Conservation (phyloP, 768 basidiomycete genomes). For the Russula lepida region DNA sequence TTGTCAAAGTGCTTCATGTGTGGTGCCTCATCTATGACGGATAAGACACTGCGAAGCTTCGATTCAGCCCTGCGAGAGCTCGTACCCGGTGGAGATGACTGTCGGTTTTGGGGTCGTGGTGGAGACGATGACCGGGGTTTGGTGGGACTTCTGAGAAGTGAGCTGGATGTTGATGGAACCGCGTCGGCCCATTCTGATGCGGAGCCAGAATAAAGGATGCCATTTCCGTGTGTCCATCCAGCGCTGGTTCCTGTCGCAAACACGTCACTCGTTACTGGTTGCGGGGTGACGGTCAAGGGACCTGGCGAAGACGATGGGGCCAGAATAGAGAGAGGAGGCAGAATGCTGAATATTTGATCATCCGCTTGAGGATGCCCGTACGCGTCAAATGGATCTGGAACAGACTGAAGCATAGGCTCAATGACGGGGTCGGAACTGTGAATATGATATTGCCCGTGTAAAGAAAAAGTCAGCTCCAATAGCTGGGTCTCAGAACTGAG, state of each 20-base stretch:
- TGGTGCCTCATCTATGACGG: slow-evolving; percentile 58
- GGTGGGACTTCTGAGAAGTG: slow-evolving; percentile 15
- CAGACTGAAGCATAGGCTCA: slow-evolving; percentile 81
- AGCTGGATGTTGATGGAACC: slow-evolving; percentile 22
- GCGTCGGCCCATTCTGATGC: slow-evolving; percentile 47
- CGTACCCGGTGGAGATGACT: slow-evolving; percentile 15
- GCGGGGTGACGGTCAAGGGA: slow-evolving; percentile 42
- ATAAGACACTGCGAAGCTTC: slow-evolving; percentile 64
- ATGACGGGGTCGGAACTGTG: slow-evolving; percentile 77
- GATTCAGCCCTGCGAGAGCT: slow-evolving; percentile 36
- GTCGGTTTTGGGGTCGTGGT: slow-evolving; percentile 8
- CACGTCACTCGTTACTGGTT: slow-evolving; percentile 16
- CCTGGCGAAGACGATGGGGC: slow-evolving; percentile 51
- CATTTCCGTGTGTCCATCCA: slow-evolving; percentile 24
- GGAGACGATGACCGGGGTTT: slow-evolving; percentile 46
- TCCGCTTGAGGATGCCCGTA: slow-evolving; percentile 84
- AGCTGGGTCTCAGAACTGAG: neutral
- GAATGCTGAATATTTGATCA: slow-evolving; percentile 88
- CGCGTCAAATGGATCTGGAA: slow-evolving; percentile 89
- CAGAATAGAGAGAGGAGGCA: slow-evolving; percentile 74
- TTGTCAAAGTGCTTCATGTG: slow-evolving; percentile 24
- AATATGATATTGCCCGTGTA: neutral
- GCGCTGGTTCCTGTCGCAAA: slow-evolving; percentile 11
- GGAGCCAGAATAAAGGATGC: slow-evolving; percentile 23
- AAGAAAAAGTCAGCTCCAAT: slow-evolving; percentile 7